A percentile compares a stretch with the other conserved stretches of the same genome.
Conservation (phyloP, 1,139 yeast species). For the Spathaspora sp. region DNA sequence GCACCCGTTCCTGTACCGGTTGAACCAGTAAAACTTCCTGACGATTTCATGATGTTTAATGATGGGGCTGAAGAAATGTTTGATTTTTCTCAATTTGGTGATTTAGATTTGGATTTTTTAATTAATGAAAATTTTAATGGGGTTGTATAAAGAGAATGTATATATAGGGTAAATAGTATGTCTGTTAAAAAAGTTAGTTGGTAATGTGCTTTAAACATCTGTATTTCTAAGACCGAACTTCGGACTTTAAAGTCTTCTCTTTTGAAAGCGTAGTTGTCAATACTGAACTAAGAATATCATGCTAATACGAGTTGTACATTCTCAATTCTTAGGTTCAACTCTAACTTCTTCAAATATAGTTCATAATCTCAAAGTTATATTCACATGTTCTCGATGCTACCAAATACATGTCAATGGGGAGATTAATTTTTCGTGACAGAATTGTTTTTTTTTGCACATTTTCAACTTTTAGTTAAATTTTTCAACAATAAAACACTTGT, state of each 20-base stretch:
- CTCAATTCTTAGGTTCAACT: no score
- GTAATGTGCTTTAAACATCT: no score
- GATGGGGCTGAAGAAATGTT: slow-evolving; percentile 4
- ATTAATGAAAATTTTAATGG: slow-evolving; percentile 24
- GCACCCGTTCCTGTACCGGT: slow-evolving; percentile 4
- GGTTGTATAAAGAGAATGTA: background rate
- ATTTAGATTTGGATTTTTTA: slow-evolving; percentile 35
- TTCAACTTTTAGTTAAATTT: background rate
- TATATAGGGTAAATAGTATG: background rate
- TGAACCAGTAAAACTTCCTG: background rate
- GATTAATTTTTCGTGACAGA: background rate
- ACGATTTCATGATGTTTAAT: background rate
- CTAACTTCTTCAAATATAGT: no score
- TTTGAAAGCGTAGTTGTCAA: no score
- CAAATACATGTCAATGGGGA: background rate
- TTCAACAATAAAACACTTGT: background rate
- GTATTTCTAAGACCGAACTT: no score
- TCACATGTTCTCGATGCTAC: background rate
- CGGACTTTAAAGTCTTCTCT: no score
- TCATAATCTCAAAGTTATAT: background rate
- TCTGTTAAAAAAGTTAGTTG: no score
- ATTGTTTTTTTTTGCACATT: background rate
- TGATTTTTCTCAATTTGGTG: slow-evolving; percentile 14
- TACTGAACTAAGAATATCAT: no score
- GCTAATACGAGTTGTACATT: no score